Base-by-base conservation (phyloP, 345 rosid species). In the Citrus trifoliata region DNA sequence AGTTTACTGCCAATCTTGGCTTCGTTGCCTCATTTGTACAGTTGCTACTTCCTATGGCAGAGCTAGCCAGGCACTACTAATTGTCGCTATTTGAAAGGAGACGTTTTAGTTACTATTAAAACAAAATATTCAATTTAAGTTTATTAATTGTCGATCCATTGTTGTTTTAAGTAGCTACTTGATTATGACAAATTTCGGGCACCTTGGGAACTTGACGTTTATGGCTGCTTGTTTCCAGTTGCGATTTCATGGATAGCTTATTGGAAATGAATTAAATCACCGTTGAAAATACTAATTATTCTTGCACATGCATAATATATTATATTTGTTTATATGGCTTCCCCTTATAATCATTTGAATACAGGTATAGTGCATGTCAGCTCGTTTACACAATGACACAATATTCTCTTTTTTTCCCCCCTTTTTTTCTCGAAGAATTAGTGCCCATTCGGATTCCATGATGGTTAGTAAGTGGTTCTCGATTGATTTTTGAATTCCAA, bases 1-100 rank as follows among this genome's bases (percentile, higher is more conserved):
- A n/a, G 46, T 46, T 61, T 7, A 12, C 83, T 18, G 77, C 67
- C 72, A 62, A 42, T 76, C 51, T 80, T 73, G 64, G 37, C 61
- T 42, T 58, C 27, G 37, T 76, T 72, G 72, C 56, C 61, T 21
- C 42, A 28, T 27, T 21, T 63, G 24, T 22, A 22, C 46, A 35
- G 27, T 12, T 42, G 51, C 5, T 13, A 12, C 18, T 22, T 72
- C 22, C 46, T 18, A 6, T 32, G 40, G 68, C 40, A 64, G 68
- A 32, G 33, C 69, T 33, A 33, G 2, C 28, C 7, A n/a, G 22
- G 32, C 67, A 6, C 67, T 30, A 63, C 21, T n/a, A 30, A 46
- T 46, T 46, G 18, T 46, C 51, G 51, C 18, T 13, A 12, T 46
- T 46, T 13, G 51, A 46, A 46, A 46, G 18, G 4, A 46, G 51